Evolutionary conservation across 306 rosid genomes (phyloP), one percentile per base, ranked within the genome.

Genomic region (Lathyrus sativus): DNA sequence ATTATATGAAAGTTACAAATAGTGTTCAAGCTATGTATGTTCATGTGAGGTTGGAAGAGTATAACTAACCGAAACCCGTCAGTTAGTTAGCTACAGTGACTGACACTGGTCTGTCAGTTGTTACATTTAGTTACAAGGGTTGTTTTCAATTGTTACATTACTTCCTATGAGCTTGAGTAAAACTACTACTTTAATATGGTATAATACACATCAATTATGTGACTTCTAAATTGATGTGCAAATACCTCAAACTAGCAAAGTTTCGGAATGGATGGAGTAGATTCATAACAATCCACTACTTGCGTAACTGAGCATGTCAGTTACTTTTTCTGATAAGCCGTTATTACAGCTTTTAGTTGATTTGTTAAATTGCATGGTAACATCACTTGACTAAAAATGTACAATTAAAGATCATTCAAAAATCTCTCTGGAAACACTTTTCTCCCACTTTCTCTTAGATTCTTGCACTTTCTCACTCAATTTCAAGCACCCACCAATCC

Each of bases 271-370:
- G 28, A 33, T 7, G 13, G 57, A 51, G 29, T 50, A 11, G 19
- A 69, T 62, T 50, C 55, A 50, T 24, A n/a, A 19, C 54, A 59
- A 58, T 57, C 7, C 79, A 13, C 48, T 35, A 60, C 18, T 38
- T 38, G 66, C 5, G 65, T 17, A 37, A 61, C 48, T 38, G 9
- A 61, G 31, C 45, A 38, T 6, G 33, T 17, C 66, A 14, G 65
- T 7, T 39, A 18, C 11, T 39, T 48, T 19, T 38, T 61, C 33
- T 39, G 35, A 39, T 38, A 37, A 37, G 15, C 15, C 41, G 14
- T 17, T 38, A 38, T 38, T 37, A 61, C 31, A 38, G 66, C 31
- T 60, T 44, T 38, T 15, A 61, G 48, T 10, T 62, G 39, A 3
- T 18, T 39, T 15, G 49, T 14, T 11, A 11, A 13, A 42, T 60